Evolutionary conservation across 768 basidiomycete genomes (phyloP), one percentile per base, ranked within the genome.

Genomic region (Rubroboletus pulcherrimus): DNA sequence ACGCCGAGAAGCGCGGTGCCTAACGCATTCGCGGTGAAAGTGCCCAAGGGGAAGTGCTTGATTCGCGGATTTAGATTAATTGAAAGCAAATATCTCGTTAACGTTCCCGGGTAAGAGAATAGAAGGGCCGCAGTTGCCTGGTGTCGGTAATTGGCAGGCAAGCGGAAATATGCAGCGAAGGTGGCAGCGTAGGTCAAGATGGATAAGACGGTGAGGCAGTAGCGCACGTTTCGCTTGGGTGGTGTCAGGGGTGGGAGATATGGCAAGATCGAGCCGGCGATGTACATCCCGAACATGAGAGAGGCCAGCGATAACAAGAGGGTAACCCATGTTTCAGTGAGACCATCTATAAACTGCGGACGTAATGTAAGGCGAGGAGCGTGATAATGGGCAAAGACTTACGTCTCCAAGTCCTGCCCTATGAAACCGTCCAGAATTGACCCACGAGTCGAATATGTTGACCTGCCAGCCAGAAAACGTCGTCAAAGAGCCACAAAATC

Each of bases 391-490:
- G 19, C 29, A 17, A 33, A 49, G 10, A 74, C 90, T 56, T 61
- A 93, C 95, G 69, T 89, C 81, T 58, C 82, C 77, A 33, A 98
- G 77, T 49, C 91, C 85, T 48, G 79, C 77, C 46, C 87, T 81
- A 52, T 77, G 68, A 45, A 77, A 79, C 10, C 75, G 70, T 35
- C 75, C 74, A 3, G 79, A 72, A 67, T 98, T 92, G 1, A 87
- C 77, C 84, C 94, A 98, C 0, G 93, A 89, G 51, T 79, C 71
- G 65, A 96, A 98, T 0, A 93, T 72, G 57, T 95, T 91, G 10
- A 91, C 67, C 71, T 98, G 92, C 97, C 97, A 98, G 37, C 86
- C 82, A 15, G 95, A 97, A 75, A 98, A 98, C 2, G 94, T 98
- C 10, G 97, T 99, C 63, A 98, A 72, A 2, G 93, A 96, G 4